A percentile compares a stretch with the other conserved stretches of the same genome.
phyloP scores from a whole-genome alignment of 352 stramenopile species.

The Discostella stelligera region DNA sequence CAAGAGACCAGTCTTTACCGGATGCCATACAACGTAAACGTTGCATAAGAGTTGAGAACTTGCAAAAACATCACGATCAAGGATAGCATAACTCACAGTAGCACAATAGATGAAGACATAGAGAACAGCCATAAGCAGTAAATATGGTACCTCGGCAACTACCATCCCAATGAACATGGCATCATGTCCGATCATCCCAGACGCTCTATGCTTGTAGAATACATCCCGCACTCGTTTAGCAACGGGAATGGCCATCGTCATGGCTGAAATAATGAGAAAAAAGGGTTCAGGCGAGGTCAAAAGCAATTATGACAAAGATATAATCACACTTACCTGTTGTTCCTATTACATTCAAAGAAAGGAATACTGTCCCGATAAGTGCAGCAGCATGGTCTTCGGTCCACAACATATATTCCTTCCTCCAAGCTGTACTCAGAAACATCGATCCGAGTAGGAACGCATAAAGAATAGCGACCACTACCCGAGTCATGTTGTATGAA shows the following conservation, averaged over 20 bases:
- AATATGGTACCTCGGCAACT: slow-evolving; percentile 80
- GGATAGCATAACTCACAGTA: slow-evolving; percentile 27
- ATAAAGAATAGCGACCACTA: slow-evolving; percentile 82
- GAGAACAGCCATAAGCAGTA: slow-evolving; percentile 54
- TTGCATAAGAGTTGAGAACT: neutral
- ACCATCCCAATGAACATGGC: slow-evolving; percentile 85
- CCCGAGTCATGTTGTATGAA: slow-evolving; percentile 85
- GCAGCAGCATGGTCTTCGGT: slow-evolving; percentile 31
- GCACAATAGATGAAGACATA: slow-evolving; percentile 43
- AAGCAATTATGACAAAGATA: neutral
- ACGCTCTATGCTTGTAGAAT: slow-evolving; percentile 89
- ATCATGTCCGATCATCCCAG: slow-evolving; percentile 87
- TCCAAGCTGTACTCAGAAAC: slow-evolving; percentile 57
- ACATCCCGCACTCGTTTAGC: slow-evolving; percentile 84
- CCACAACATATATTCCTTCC: slow-evolving; percentile 13
- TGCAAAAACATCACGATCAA: neutral
- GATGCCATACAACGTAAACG: slow-evolving; percentile 3
- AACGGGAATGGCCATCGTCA: slow-evolving; percentile 67
- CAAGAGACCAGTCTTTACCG: slow-evolving; percentile 46
- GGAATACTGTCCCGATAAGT: slow-evolving; percentile 49
- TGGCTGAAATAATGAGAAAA: slow-evolving; percentile 9
- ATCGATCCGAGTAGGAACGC: slow-evolving; percentile 82
- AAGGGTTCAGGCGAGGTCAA: neutral
- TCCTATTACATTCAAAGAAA: slow-evolving; percentile 46
- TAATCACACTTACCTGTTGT: slow-evolving; percentile 20